Evolutionary conservation across 768 basidiomycete genomes (phyloP).

Genomic region (Pholiota molesta): DNA sequence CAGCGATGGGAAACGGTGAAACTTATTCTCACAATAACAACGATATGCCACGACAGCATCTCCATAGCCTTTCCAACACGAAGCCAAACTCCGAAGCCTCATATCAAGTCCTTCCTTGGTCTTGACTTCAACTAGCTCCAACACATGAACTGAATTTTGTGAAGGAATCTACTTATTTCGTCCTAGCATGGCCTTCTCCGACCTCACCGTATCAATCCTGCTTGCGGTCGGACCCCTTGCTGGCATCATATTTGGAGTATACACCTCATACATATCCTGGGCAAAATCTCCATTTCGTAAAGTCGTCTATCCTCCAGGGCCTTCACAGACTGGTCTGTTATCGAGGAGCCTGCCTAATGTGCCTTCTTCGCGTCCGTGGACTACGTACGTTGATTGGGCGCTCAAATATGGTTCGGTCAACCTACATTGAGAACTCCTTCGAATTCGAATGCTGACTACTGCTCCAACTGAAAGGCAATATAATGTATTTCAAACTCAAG

Average conservation of each 20-base stretch:
- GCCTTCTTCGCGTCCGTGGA: constrained; percentile 14
- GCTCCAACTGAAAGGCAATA: constrained; percentile 15
- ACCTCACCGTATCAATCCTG: constrained; percentile 16
- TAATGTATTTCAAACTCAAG: constrained; percentile 20
- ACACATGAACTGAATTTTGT: background rate
- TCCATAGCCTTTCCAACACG: background rate
- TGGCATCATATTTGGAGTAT: constrained; percentile 15
- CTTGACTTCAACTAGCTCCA: constrained; percentile 1
- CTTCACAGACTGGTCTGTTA: constrained; percentile 9
- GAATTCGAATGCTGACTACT: background rate
- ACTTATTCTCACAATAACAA: background rate
- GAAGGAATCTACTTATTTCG: background rate
- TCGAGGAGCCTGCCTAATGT: constrained; percentile 8
- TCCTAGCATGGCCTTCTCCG: constrained; percentile 11
- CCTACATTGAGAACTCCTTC: background rate
- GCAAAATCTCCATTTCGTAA: constrained; percentile 16
- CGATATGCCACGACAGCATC: background rate
- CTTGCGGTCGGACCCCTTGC: constrained; percentile 18
- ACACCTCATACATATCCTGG: constrained; percentile 18
- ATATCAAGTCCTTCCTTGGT: background rate
- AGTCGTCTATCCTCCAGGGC: constrained; percentile 21
- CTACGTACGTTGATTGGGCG: constrained; percentile 19
- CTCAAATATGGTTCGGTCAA: constrained; percentile 18
- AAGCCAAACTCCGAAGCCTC: background rate
- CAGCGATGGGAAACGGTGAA: background rate